Base-by-base conservation (phyloP, 106 monocot species). In the Hemerocallis citrina region DNA sequence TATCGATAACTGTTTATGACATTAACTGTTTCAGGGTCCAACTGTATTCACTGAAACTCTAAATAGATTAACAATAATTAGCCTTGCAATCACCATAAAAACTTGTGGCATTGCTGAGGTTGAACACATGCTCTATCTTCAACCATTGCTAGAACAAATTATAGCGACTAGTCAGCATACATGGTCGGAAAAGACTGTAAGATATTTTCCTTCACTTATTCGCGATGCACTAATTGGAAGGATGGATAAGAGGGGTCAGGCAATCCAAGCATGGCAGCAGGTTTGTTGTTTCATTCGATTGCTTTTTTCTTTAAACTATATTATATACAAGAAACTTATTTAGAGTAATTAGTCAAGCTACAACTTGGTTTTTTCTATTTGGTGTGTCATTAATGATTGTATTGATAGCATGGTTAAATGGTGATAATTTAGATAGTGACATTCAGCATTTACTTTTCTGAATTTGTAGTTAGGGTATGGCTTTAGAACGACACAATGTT, bases 211-310 rank as follows among this genome's bases (percentile, higher is more conserved):
- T 75, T 81, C 79, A 23, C 65, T 85, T 19, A 88, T 98, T 61
- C 70, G 92, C 12, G 92, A 92, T 27, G 82, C 65, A 69, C 64
- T 98, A 35, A 62, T 57, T 28, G 72, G 75, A 34, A 76, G 98
- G 58, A 68, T 74, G 64, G 85, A 98, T 61, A 98, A 92, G 65
- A 84, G 84, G 40, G 79, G 70, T 16, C 92, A 98, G 39, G 72
- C 82, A 49, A 98, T 98, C 70, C 98, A 92, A 73, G 85, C 91
- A 58, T 98, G 98, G 98, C 87, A 98, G 72, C 87, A 87, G 87
- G 96, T 96, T 56, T 61, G 32, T 31, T 62, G 42, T 2, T 29
- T 38, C 3, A n/a, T n/a, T n/a, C n/a, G n/a, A n/a, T n/a, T n/a
- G n/a, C n/a, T n/a, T n/a, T n/a, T n/a, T n/a, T n/a, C n/a, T n/a